Conservation (phyloP, 2,329 filamentous ascomycete species). For the Lecanicillium sp. region DNA sequence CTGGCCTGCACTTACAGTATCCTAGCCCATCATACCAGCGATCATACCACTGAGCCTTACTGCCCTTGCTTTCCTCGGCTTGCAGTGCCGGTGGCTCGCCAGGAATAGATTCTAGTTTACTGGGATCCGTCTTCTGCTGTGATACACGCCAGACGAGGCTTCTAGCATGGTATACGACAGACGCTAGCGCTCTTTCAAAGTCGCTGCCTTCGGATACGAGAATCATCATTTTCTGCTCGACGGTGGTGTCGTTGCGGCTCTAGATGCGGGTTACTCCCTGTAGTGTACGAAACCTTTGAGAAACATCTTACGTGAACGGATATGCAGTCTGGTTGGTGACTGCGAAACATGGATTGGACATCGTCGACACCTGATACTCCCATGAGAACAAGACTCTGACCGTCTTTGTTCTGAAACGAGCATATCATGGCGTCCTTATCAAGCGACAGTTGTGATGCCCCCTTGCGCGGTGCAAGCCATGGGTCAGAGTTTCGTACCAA, state of each 20-base stretch:
- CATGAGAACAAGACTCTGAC: conserved; percentile 69
- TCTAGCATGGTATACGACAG: conserved; percentile 83
- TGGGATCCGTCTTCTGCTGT: too few relatives aligned
- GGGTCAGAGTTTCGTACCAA: conserved; percentile 71
- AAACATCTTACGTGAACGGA: conserved; percentile 53
- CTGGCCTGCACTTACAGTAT: conserved; percentile 61
- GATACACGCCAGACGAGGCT: conserved; percentile 26
- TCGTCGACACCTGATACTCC: conserved; percentile 69
- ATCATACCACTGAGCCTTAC: conserved; percentile 63
- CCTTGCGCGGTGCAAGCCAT: conserved; percentile 87
- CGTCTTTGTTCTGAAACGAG: conserved; percentile 66
- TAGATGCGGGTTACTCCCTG: conserved; percentile 17
- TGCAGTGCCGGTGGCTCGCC: conserved; percentile 26
- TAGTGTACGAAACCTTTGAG: neutral
- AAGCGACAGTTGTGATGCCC: conserved; percentile 55
- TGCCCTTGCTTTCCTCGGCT: conserved; percentile 23
- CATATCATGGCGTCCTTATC: conserved; percentile 73
- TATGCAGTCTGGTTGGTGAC: conserved; percentile 57
- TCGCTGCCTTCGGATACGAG: conserved; percentile 63
- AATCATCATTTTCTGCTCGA: conserved; percentile 49
- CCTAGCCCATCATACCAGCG: conserved; percentile 90
- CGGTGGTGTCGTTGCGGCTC: conserved; percentile 59
- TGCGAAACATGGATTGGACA: conserved; percentile 61
- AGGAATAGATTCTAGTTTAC: conserved; percentile 35
- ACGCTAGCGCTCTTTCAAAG: conserved; percentile 69